These are phyloP conservation scores for Nissolia schottii DNA, from an alignment of 306 rosid species.

Conservation along the genomic window DNA sequence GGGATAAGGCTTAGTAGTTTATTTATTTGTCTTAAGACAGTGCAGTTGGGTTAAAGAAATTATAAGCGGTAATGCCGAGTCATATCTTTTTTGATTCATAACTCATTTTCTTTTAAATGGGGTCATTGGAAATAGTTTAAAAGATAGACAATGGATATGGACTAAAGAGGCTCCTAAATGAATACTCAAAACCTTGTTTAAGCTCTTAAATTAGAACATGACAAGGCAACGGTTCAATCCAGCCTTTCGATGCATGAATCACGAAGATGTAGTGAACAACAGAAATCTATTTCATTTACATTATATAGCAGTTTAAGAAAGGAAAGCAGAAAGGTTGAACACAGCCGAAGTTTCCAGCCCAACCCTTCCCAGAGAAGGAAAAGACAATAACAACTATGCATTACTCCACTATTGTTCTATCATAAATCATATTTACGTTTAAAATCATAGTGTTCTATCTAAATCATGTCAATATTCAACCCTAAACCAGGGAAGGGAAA, in stretches of 20 bases:
- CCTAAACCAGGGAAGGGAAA: neutral
- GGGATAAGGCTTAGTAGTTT: too few relatives aligned
- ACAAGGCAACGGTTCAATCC: neutral
- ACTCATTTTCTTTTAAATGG: neutral
- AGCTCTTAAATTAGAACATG: neutral
- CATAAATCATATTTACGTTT: too few relatives aligned
- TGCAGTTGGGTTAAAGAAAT: neutral
- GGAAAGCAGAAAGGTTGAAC: neutral
- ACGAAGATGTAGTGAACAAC: neutral
- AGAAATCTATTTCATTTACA: neutral
- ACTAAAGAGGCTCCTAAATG: neutral
- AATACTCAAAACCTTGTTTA: neutral
- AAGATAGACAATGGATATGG: neutral
- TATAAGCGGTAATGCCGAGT: neutral
- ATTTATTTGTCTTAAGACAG: neutral
- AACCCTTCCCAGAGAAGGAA: too few relatives aligned
- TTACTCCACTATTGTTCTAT: too few relatives aligned
- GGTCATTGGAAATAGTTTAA: neutral
- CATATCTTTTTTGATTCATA: neutral
- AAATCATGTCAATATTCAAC: too few relatives aligned
- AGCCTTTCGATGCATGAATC: neutral
- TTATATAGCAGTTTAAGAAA: neutral
- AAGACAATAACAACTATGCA: too few relatives aligned
- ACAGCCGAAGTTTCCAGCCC: neutral
- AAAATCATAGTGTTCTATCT: too few relatives aligned